Evolutionary conservation across 352 stramenopile species (phyloP).

Genomic region (Thalassiosira hispida): DNA sequence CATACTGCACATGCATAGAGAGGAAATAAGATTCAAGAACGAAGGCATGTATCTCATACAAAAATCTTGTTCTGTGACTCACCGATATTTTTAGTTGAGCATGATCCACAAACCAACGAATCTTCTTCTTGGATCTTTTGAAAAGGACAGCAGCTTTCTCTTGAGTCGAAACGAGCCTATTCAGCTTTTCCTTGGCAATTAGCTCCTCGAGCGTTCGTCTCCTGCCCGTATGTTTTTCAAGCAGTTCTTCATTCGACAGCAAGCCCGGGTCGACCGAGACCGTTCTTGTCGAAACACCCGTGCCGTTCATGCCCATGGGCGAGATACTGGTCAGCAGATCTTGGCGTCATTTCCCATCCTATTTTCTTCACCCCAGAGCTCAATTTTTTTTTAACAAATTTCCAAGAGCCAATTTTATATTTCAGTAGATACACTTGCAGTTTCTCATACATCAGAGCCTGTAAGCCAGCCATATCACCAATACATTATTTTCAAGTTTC

Average conservation of each 20-base stretch:
- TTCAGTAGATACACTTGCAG: too few species aligned
- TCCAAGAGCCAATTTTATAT: too few species aligned
- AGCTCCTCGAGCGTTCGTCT: slow-evolving; percentile 46
- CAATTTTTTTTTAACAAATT: too few species aligned
- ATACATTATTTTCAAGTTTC: too few species aligned
- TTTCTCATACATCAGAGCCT: too few species aligned
- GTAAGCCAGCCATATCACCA: too few species aligned
- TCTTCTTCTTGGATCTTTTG: slow-evolving; percentile 24
- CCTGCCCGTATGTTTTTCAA: slow-evolving; percentile 33
- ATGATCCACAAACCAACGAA: slow-evolving; percentile 58
- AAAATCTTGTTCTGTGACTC: slow-evolving; percentile 28
- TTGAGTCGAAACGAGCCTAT: not conserved
- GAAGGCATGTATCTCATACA: not conserved
- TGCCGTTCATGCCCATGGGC: slow-evolving; percentile 13
- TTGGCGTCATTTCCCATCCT: not conserved
- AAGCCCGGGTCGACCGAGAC: slow-evolving; percentile 54
- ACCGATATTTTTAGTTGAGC: slow-evolving; percentile 59
- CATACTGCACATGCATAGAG: slow-evolving; percentile 38
- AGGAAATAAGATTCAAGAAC: not conserved
- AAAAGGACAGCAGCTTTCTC: slow-evolving; percentile 5
- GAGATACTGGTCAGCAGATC: slow-evolving; percentile 11
- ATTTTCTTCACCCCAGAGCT: not conserved
- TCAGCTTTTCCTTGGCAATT: slow-evolving; percentile 40
- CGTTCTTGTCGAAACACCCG: slow-evolving; percentile 32
- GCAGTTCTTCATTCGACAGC: slow-evolving; percentile 55